These are phyloP conservation scores for Annulohypoxylon stygium DNA, from an alignment of 495 filamentous ascomycete species.

Conservation along the genomic window DNA sequence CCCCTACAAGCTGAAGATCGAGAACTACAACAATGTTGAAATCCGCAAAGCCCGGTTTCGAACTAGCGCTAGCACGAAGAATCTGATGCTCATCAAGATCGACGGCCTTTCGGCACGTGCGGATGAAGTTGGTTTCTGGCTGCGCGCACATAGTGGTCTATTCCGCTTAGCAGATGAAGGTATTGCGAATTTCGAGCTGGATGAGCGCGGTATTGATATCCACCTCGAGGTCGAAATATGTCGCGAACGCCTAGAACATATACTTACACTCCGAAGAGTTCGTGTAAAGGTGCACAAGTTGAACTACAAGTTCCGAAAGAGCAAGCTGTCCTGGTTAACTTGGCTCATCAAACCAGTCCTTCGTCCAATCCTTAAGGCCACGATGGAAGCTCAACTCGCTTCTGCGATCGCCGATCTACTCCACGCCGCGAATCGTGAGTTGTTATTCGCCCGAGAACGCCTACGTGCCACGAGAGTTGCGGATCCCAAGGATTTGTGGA, in stretches of 20 bases:
- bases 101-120: slow-evolving; percentile 85
- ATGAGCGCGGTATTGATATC: slow-evolving; percentile 88
- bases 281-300: slow-evolving; percentile 88
- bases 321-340: slow-evolving; percentile 78
- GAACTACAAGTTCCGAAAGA: slow-evolving; percentile 78
- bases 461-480: slow-evolving; percentile 86
- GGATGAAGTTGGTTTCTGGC: slow-evolving; percentile 85
- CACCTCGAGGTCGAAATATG: slow-evolving; percentile 85
- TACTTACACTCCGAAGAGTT: slow-evolving; percentile 81
- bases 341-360: slow-evolving; percentile 91
- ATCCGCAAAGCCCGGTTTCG: slow-evolving; percentile 82
- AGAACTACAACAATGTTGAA: slow-evolving; percentile 87
- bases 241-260: slow-evolving; percentile 78
- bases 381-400: slow-evolving; percentile 83
- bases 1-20: slow-evolving; percentile 82
- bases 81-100: slow-evolving; percentile 79
- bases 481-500: slow-evolving; percentile 81
- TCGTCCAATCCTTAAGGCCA: slow-evolving; percentile 80
- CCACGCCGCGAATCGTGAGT: slow-evolving; percentile 81
- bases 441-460: slow-evolving; percentile 87
- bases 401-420: slow-evolving; percentile 75
- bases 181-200: slow-evolving; percentile 84
- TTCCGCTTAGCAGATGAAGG: slow-evolving; percentile 82
- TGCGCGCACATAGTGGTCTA: slow-evolving; percentile 73
- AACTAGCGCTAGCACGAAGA: slow-evolving; percentile 74